A percentile compares a stretch with the other conserved stretches of the same genome.
Evolutionary conservation across 768 basidiomycete genomes (phyloP).

Genomic region (Punctularia strigosozonata): DNA sequence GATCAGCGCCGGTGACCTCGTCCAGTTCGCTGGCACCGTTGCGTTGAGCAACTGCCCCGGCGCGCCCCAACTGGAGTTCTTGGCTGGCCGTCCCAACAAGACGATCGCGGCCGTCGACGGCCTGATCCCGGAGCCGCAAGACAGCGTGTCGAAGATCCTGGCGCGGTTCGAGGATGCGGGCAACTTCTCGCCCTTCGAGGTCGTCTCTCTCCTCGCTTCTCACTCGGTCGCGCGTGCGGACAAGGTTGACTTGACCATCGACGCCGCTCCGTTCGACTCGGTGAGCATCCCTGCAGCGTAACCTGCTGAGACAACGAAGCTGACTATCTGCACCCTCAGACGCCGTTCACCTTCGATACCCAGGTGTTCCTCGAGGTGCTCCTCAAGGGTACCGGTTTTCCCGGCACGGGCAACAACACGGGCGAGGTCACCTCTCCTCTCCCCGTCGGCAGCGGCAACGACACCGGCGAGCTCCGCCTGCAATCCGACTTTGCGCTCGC

Average conservation of each 20-base stretch:
- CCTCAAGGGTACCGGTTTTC: constrained; percentile 13
- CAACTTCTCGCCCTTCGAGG: constrained; percentile 11
- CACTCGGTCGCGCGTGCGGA: constrained; percentile 16
- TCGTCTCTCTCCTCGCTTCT: constrained; percentile 12
- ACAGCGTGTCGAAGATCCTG: constrained; percentile 13
- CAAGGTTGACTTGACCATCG: constrained; percentile 12
- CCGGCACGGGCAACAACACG: constrained; percentile 12
- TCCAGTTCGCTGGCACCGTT: constrained; percentile 18
- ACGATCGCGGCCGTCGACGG: constrained; percentile 10
- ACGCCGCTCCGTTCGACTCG: constrained; percentile 13
- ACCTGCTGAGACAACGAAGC: no score
- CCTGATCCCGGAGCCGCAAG: constrained; percentile 12
- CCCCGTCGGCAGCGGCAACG: no score
- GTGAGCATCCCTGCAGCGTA: no score
- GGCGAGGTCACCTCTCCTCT: constrained; percentile 16
- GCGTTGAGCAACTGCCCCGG: constrained; percentile 17
- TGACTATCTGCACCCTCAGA: no score
- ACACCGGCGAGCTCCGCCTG: constrained; percentile 17
- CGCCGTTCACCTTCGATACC: constrained; percentile 9
- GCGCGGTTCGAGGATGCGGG: constrained; percentile 15
- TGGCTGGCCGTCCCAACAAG: constrained; percentile 10
- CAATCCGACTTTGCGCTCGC: constrained; percentile 15
- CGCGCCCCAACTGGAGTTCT: constrained; percentile 15
- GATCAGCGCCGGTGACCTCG: constrained; percentile 13
- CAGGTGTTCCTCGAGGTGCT: constrained; percentile 14